phyloP scores from a whole-genome alignment of 2,329 filamentous ascomycete species.

The Fusarium sororula region DNA sequence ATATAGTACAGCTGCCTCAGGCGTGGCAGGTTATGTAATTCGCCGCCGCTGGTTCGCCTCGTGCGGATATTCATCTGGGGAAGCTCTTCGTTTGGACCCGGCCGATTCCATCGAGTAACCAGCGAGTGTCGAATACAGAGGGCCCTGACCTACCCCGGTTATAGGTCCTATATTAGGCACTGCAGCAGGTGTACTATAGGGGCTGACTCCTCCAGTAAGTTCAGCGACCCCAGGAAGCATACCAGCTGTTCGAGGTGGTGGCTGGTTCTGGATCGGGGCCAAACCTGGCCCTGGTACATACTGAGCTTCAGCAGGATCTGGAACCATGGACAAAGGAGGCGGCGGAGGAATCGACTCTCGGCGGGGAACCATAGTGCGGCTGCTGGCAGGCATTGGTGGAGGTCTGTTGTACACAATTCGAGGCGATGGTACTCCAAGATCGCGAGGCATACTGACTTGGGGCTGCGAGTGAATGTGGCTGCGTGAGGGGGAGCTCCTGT shows the following conservation, averaged over 20 bases:
- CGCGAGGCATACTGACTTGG: slow-evolving; percentile 56
- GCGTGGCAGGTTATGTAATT: slow-evolving; percentile 36
- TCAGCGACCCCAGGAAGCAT: slow-evolving; percentile 70
- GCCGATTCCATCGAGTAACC: slow-evolving; percentile 51
- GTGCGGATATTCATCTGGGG: slow-evolving; percentile 52
- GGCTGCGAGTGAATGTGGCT: slow-evolving; percentile 56
- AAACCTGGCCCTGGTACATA: slow-evolving; percentile 54
- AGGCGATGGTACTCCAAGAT: slow-evolving; percentile 54
- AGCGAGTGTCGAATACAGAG: slow-evolving; percentile 47
- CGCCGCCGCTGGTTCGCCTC: slow-evolving; percentile 57
- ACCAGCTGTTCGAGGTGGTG: slow-evolving; percentile 51
- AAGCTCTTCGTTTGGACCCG: slow-evolving; percentile 63
- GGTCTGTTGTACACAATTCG: slow-evolving; percentile 52
- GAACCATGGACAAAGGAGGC: slow-evolving; percentile 41
- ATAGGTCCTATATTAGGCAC: slow-evolving; percentile 46
- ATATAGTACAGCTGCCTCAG: slow-evolving; percentile 1
- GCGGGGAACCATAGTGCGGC: slow-evolving; percentile 51
- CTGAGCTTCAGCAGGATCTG: slow-evolving; percentile 45
- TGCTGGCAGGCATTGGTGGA: slow-evolving; percentile 45
- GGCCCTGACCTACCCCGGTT: slow-evolving; percentile 50
- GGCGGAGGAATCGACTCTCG: slow-evolving; percentile 53
- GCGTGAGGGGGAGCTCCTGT: slow-evolving; percentile 51
- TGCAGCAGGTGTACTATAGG: slow-evolving; percentile 62
- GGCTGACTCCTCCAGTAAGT: slow-evolving; percentile 70
- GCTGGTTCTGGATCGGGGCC: slow-evolving; percentile 62